These are phyloP conservation scores for Metarhizium brunneum DNA, from an alignment of 2,329 filamentous ascomycete genomes.

Conservation along the genomic window DNA sequence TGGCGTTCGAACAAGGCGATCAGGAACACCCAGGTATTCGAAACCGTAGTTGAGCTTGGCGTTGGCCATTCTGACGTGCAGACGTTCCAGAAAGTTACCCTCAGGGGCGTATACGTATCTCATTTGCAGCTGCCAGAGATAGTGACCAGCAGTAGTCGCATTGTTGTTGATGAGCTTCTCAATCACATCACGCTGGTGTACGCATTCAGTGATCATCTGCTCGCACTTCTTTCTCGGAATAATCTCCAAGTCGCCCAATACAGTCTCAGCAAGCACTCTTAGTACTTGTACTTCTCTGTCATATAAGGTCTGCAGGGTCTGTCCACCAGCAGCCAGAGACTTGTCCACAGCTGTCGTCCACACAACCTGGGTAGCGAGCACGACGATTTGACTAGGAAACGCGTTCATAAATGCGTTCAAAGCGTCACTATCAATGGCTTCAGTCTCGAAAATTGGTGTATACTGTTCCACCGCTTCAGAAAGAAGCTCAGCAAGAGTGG, in stretches of 20 bases:
- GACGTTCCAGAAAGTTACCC: conserved; percentile 70
- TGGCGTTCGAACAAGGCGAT: conserved; percentile 91
- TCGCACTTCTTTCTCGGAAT: conserved; percentile 95
- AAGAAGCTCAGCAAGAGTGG: conserved; percentile 81
- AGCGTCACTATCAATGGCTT: conserved; percentile 57
- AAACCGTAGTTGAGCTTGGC: conserved; percentile 93
- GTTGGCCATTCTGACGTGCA: conserved; percentile 95
- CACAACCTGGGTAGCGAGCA: conserved; percentile 84
- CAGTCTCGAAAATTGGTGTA: conserved; percentile 63
- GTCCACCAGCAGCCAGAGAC: conserved; percentile 62
- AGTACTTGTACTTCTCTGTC: conserved; percentile 80
- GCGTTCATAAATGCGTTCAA: conserved; percentile 73
- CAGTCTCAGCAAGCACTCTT: conserved; percentile 75
- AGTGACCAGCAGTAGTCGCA: conserved; percentile 68
- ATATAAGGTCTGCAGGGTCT: conserved; percentile 60
- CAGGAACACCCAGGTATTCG: conserved; percentile 93
- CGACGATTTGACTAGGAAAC: conserved; percentile 91
- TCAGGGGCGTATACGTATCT: conserved; percentile 81
- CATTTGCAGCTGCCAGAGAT: conserved; percentile 94
- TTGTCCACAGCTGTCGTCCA: conserved; percentile 87
- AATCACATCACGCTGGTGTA: conserved; percentile 92
- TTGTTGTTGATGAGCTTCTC: conserved; percentile 72
- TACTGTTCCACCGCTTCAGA: conserved; percentile 81
- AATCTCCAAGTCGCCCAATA: conserved; percentile 79
- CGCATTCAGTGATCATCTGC: conserved; percentile 96